Conservation (phyloP, 805 yeast genomes). For the Starmerella floricola region DNA sequence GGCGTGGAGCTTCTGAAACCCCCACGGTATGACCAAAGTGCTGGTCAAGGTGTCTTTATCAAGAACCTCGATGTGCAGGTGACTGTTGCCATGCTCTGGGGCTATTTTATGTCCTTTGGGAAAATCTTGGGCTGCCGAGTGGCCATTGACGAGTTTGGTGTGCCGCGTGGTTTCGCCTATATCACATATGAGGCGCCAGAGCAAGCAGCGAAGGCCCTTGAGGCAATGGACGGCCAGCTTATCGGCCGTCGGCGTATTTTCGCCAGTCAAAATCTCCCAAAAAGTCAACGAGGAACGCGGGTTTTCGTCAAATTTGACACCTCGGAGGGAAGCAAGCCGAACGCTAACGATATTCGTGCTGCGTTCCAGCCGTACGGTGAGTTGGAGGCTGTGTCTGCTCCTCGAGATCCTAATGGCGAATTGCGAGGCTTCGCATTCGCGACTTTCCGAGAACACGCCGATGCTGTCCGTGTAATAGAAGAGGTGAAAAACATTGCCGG, state of each 20-base stretch:
- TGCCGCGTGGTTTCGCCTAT: constrained; percentile 23
- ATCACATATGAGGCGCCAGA: constrained; percentile 17
- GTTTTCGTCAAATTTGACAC: constrained; percentile 39
- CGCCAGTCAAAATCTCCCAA: constrained; percentile 54
- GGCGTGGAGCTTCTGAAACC: constrained; percentile 9
- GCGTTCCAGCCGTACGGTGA: constrained; percentile 38
- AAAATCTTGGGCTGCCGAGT: constrained; percentile 19
- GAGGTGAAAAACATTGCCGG: constrained; percentile 37
- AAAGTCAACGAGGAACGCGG: constrained; percentile 35
- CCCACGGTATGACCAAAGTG: constrained; percentile 10
- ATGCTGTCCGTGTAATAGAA: constrained; percentile 37
- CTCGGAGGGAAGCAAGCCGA: too few relatives aligned
- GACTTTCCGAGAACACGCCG: constrained; percentile 35
- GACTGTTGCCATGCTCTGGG: constrained; percentile 29
- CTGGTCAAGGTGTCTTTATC: constrained; percentile 41
- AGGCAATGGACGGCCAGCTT: constrained; percentile 17
- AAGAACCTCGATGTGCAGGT: constrained; percentile 67
- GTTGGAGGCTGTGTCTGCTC: constrained; percentile 43
- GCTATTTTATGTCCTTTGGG: constrained; percentile 19
- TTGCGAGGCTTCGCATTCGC: constrained; percentile 48
- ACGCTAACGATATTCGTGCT: constrained; percentile 27
- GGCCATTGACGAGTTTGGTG: constrained; percentile 21
- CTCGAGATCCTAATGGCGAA: constrained; percentile 30
- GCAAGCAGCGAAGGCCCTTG: constrained; percentile 20
- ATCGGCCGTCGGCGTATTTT: constrained; percentile 31